Evolutionary conservation across 1,139 yeast species (phyloP), one percentile per base, ranked within the genome.

Genomic region (Sugiyamaella sp.): DNA sequence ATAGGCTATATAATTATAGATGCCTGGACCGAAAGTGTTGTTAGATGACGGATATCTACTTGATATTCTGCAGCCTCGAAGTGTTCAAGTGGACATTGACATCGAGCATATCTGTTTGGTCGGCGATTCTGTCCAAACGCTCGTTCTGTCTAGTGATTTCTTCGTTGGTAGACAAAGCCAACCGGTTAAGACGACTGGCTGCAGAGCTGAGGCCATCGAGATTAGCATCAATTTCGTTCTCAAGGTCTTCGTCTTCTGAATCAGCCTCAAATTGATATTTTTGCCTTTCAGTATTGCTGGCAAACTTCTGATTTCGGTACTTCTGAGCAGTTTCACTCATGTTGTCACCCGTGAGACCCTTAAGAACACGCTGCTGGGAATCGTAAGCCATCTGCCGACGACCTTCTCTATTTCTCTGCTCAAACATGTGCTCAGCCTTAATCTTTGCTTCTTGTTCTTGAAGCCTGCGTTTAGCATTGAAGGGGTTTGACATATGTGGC

Each of bases 401-500:
- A 43, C 71, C 70, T 57, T 80, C 82, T 35, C 72, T 65, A 51
- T 63, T 66, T 21, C 57, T 57, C 56, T 71, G 74, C 49, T 85
- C 91, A 63, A 80, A 81, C 32, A 81, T 77, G 62, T 87, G 81
- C 49, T 85, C 82, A n/a, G 78, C 73, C 63, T 86, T 82, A 59
- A 90, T 77, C 55, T 77, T 77, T 54, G 81, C 87, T 70, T 91
- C 98, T 63, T 83, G 84, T 61, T 85, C 89, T 61, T 85, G 83
- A 60, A 84, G 76, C 61, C 95, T 78, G 38, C 89, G 79, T 64
- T 88, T 88, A 49, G 87, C 85, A 63, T 89, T 90, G 75, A 93
- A 91, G 32, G 98, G 98, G 67, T 91, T 91, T 22, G 79, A 71
- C 27, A 86, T 81, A 56, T 89, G 90, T 10, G 95, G 91, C 20